These are phyloP conservation scores for Dryas octopetala DNA, from an alignment of 306 rosid species.

Conservation along the genomic window DNA sequence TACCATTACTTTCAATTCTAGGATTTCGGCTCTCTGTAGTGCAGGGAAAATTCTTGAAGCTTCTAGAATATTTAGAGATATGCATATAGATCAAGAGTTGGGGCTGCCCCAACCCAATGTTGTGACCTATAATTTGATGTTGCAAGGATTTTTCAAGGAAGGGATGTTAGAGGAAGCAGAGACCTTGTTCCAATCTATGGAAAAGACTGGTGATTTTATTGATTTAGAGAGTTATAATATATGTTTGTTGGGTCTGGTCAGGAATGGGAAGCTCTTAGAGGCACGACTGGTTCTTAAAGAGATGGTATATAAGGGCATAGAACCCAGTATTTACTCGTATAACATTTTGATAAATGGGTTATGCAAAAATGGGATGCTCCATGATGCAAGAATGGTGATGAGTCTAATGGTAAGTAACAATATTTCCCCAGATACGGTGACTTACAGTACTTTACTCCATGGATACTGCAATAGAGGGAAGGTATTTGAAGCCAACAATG, in stretches of 20 bases:
- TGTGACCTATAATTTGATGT: constrained; percentile 71
- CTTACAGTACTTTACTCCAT: constrained; percentile 68
- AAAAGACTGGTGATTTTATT: constrained; percentile 32
- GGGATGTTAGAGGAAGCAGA: constrained; percentile 79
- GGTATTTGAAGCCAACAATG: constrained; percentile 64
- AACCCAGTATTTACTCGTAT: constrained; percentile 62
- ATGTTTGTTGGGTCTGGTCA: constrained; percentile 72
- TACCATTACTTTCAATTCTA: constrained; percentile 82
- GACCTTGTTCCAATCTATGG: constrained; percentile 65
- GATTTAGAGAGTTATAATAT: constrained; percentile 66
- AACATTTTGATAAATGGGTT: constrained; percentile 78
- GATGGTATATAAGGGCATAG: constrained; percentile 58
- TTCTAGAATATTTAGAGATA: constrained; percentile 84
- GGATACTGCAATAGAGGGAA: constrained; percentile 78
- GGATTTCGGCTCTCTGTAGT: constrained; percentile 82
- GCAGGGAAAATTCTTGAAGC: constrained; percentile 78
- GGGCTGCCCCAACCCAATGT: constrained; percentile 80
- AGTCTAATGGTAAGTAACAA: constrained; percentile 58
- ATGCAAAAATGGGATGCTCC: constrained; percentile 64
- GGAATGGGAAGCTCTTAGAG: constrained; percentile 60
- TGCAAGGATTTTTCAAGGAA: constrained; percentile 69
- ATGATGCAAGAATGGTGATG: constrained; percentile 68
- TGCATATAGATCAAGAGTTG: constrained; percentile 70
- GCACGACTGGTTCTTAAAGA: constrained; percentile 64
- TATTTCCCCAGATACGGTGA: constrained; percentile 61